Conservation (phyloP, 225 moss, liverwort and hornwort genomes). For the Neckera pumila region DNA sequence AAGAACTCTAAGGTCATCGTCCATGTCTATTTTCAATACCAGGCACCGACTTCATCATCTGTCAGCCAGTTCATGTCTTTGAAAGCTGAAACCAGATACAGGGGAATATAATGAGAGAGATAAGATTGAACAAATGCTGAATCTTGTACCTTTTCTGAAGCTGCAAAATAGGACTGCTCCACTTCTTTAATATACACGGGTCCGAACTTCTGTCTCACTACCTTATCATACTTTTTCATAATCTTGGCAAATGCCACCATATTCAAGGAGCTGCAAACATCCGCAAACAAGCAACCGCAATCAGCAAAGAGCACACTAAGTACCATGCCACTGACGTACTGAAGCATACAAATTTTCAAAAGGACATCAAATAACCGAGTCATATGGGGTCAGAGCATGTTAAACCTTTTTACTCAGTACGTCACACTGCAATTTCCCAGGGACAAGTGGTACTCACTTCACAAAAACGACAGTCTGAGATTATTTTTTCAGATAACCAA, state of each 20-base stretch:
- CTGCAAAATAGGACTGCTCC: slow-evolving; percentile 37
- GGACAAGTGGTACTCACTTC: not conserved
- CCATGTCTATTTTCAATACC: not conserved
- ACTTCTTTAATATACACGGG: slow-evolving; percentile 40
- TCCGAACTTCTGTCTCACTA: slow-evolving; percentile 18
- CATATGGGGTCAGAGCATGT: not conserved
- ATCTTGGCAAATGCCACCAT: slow-evolving; percentile 94
- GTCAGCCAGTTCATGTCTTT: not conserved
- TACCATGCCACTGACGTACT: not conserved
- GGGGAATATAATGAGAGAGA: not conserved
- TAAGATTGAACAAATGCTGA: not conserved
- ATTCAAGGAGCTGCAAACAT: slow-evolving; percentile 65
- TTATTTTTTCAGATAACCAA: no score
- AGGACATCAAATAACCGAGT: not conserved
- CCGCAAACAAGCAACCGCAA: not conserved
- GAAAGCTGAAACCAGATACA: not conserved
- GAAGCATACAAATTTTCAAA: not conserved
- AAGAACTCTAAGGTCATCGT: not conserved
- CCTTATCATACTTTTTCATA: slow-evolving; percentile 95
- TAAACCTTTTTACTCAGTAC: not conserved
- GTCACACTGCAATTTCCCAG: not conserved
- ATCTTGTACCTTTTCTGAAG: slow-evolving; percentile 31
- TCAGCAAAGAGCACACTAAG: not conserved
- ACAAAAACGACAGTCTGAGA: not conserved
- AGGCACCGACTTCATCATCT: not conserved